Evolutionary conservation across 2,329 filamentous ascomycete genomes (phyloP), one percentile per base, ranked within the genome.

Genomic region (Pezizomycotina sp.): DNA sequence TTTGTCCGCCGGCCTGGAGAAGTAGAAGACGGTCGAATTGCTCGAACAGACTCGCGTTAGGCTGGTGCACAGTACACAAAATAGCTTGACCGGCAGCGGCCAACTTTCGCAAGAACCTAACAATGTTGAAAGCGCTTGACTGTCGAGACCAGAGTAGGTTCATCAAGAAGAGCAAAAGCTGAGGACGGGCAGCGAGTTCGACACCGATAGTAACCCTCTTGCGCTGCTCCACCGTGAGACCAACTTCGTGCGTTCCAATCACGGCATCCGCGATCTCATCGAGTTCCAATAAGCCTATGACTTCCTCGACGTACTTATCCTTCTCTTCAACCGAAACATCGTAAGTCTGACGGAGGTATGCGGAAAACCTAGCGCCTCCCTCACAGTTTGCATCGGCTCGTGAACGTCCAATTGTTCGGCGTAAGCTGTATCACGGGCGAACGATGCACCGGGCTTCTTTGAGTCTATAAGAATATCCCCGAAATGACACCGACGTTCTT

Each of bases 181-280:
- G 68, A 0, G 75, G 75, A 50, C 77, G 71, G 2, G 76, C 74
- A 5, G 74, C 75, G 6, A 81, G 60, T 51, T 81, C 76, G 2
- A 80, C 76, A 40, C 74, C 76, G 35, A 81, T 80, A 0, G 76
- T 80, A 2, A 80, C 59, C 36, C 75, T 64, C 57, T 81, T 81
- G 48, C 71, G 66, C 55, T 78, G 70, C 55, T 79, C 74, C 5
- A 79, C 72, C 3, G 71, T 70, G 7, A 79, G 59, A 31, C 50
- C 49, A 24, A 65, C 60, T 3, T 71, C 70, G 0, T 64, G 56
- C 0, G 57, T 58, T 19, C 62, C 62, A 29, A 80, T 66, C 20
- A 80, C 62, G 8, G 73, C 74, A 50, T 81, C 74, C 48, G 77
- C 65, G 22, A 78, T 64, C 19, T 76, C 66, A 10, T 68, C 60